phyloP scores from a whole-genome alignment of 2,329 filamentous ascomycete species.

The Aspergillus viridinutans region DNA sequence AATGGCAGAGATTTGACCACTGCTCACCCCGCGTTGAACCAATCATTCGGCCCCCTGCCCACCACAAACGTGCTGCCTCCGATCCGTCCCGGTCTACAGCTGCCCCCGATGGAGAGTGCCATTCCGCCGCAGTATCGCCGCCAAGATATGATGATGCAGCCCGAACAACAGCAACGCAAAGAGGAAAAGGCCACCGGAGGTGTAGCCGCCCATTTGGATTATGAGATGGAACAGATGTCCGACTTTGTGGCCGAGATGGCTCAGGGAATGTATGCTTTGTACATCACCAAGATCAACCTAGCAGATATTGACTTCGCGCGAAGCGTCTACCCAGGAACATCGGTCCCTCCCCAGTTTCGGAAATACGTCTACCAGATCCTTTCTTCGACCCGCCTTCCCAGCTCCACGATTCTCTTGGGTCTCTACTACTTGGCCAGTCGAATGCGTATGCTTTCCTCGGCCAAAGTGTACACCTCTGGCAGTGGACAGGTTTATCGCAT shows the following conservation, averaged over 20 bases:
- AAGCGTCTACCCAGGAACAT: slow-evolving; percentile 59
- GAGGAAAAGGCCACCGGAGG: slow-evolving; percentile 71
- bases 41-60: slow-evolving; percentile 33
- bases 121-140: slow-evolving; percentile 41
- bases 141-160: slow-evolving; percentile 35
- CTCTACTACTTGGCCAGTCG: slow-evolving; percentile 84
- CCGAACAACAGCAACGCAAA: slow-evolving; percentile 43
- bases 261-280: slow-evolving; percentile 63
- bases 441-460: slow-evolving; percentile 66
- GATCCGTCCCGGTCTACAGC: slow-evolving; percentile 36
- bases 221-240: slow-evolving; percentile 93
- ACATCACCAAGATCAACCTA: slow-evolving; percentile 52
- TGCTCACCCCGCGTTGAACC: slow-evolving; percentile 22
- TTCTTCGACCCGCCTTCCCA: slow-evolving; percentile 82
- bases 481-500: slow-evolving; percentile 78
- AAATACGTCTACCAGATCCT: slow-evolving; percentile 91
- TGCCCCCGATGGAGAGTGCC: slow-evolving; percentile 40
- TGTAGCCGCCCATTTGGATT: slow-evolving; percentile 90
- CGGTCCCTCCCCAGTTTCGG: slow-evolving; percentile 69
- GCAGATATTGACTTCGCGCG: slow-evolving; percentile 60
- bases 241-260: slow-evolving; percentile 93
- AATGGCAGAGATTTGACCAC: slow-evolving; percentile 31
- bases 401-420: slow-evolving; percentile 83
- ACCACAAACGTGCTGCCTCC: slow-evolving; percentile 38
- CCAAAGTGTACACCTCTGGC: slow-evolving; percentile 51